Percentiles rank a stretch among this genome's conserved stretches.
Evolutionary conservation across 2,329 filamentous ascomycete species (phyloP).

Genomic region (Dothideomycetidae sp.): DNA sequence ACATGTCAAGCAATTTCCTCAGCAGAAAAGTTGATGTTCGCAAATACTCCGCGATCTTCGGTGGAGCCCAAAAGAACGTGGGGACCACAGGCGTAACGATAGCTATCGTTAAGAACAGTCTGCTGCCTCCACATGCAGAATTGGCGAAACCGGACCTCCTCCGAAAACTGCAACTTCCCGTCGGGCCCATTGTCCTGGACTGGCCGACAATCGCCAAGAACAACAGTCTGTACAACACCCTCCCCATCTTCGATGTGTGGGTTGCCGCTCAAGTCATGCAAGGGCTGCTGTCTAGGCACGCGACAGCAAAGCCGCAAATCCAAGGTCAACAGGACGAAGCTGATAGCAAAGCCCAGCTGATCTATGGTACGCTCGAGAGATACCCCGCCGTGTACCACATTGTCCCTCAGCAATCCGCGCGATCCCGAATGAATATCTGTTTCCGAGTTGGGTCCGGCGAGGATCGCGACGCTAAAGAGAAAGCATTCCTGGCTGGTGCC

Average conservation of each 20-base stretch:
- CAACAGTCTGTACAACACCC: constrained; percentile 89
- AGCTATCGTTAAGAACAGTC: constrained; percentile 64
- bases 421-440: constrained; percentile 91
- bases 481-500: constrained; percentile 62
- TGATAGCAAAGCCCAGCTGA: constrained; percentile 56
- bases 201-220: constrained; percentile 82
- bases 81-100: constrained; percentile 77
- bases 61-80: constrained; percentile 86
- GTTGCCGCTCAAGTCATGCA: constrained; percentile 81
- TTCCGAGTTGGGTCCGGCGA: constrained; percentile 59
- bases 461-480: constrained; percentile 50
- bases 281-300: constrained; percentile 49
- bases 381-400: constrained; percentile 61
- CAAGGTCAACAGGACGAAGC: constrained; percentile 62
- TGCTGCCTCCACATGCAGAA: constrained; percentile 53
- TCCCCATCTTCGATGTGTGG: constrained; percentile 90
- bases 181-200: constrained; percentile 65
- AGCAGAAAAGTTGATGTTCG: constrained; percentile 60
- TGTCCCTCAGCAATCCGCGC: constrained; percentile 58
- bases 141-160: constrained; percentile 57
- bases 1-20: constrained; percentile 92
- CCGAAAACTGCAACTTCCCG: constrained; percentile 58
- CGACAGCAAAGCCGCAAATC: constrained; percentile 43
- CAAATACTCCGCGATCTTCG: constrained; percentile 78
- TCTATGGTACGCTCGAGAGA: constrained; percentile 66